Base-by-base conservation (phyloP, 257 asterid species). In the Fraxinus cuspidata region DNA sequence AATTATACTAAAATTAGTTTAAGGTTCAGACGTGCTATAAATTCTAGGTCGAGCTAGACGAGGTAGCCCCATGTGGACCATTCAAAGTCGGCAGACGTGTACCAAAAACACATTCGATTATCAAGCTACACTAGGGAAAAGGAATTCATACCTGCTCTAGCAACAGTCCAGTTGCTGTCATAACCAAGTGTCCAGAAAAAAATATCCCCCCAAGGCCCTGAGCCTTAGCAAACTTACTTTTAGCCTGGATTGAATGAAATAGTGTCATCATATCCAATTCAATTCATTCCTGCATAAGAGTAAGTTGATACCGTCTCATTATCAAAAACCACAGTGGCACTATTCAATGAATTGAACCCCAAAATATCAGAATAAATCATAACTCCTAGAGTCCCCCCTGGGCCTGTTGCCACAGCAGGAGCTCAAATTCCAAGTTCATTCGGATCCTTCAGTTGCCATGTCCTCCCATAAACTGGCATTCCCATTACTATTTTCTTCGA, bases 151-250 rank as follows among this genome's bases (percentile, higher is more conserved):
- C 96, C 93, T 85, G 94, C 80, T 81, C 71, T 81, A 44, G 97
- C 87, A 71, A 90, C 84, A 23, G 81, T 82, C 96, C 92, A 92
- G 28, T 86, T 78, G 74, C 85, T 86, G 81, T 87, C 89, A 72
- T 64, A 83, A 77, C 92, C 92, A 67, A 92, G 89, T 16, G 90
- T 92, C 96, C 96, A 92, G 38, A 92, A 89, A 79, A 79, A 92
- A 90, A 84, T 92, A 90, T 3, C 96, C 96, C 12, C 12, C 92
- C 94, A 84, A 90, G 88, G 2, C 89, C 89, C 75, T 87, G 88
- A 12, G 77, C 82, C 81, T 84, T 87, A 2, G 94, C 89, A 80
- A 71, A 90, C 84, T 77, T 81, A 8, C 87, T 69, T 85, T 88
- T 90, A 8, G 79, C 21, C 66, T 21, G 7, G 4, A 86, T 40